These are phyloP conservation scores for Truncatella angustata DNA, from an alignment of 2,329 filamentous ascomycete species.

Conservation along the genomic window DNA sequence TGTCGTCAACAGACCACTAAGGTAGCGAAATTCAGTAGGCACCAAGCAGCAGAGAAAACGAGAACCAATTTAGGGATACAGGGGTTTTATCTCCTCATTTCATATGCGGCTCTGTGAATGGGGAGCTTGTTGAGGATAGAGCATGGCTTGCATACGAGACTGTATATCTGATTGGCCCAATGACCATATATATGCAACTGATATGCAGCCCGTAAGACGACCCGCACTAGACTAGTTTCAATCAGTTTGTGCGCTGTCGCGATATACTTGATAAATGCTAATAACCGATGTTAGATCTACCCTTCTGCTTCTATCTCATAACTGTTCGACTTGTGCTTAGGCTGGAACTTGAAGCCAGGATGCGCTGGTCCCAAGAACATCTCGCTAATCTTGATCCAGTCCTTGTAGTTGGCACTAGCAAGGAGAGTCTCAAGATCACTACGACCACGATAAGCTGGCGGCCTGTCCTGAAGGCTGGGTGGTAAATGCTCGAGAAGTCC, in stretches of 20 bases:
- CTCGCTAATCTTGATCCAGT: constrained; percentile 99
- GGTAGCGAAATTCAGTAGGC: not conserved
- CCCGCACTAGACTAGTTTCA: not conserved
- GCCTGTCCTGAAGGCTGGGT: constrained; percentile 83
- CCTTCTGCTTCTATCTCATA: constrained; percentile 82
- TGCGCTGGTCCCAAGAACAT: constrained; percentile 96
- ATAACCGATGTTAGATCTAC: constrained; percentile 27
- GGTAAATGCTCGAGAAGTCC: constrained; percentile 87
- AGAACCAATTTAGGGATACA: not conserved
- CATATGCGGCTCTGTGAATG: not conserved
- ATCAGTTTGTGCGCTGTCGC: no score
- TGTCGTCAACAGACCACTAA: not conserved
- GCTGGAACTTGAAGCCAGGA: constrained; percentile 87
- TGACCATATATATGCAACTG: not conserved
- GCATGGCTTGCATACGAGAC: not conserved
- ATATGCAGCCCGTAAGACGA: not conserved
- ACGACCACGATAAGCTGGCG: constrained; percentile 78
- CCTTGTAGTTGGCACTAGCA: constrained; percentile 85
- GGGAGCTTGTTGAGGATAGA: not conserved
- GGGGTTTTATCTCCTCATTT: not conserved
- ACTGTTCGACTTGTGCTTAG: constrained; percentile 94
- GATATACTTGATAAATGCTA: no score
- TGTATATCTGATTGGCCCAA: not conserved
- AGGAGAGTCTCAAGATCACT: constrained; percentile 94
- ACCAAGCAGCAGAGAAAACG: no score